Base-by-base conservation (phyloP, 768 basidiomycete genomes). In the Phaeotremella skinneri region DNA sequence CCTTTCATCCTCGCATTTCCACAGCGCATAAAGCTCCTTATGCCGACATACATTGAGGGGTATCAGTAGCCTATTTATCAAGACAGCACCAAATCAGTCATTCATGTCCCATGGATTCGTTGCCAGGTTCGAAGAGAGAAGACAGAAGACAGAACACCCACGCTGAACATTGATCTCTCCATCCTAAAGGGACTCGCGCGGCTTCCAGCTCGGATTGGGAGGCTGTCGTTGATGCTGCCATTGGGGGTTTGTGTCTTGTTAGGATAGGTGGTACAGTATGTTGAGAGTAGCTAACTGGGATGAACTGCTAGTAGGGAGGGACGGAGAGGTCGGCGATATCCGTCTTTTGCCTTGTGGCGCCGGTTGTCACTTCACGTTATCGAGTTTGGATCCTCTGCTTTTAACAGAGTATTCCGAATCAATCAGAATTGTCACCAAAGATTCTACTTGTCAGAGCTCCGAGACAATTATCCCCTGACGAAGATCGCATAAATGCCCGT, bases 1-100 rank as follows among this genome's bases (percentile, higher is more conserved):
- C 90, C 89, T 81, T 79, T 94, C 88, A 65, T 91, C 85, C 75
- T 91, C 88, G 76, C 91, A 94, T 65, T 92, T 86, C 91, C 91
- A 96, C n/a, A 89, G 87, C 69, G 89, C 77, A 76, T 91, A 96
- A 52, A 79, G 79, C 50, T 84, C 84, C 71, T 89, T 81, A 76
- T 83, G 85, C 67, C 91, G 85, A 78, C 91, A 96, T 62, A 85
- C 79, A 73, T 96, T 94, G 59, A 96, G 80, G 21, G 91, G 91
- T 51, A 96, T 83, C 63, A 94, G 80, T 26, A 93, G 81, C 55
- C 91, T 96, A 68, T 37, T n/a, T 42, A 11, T 17, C 34, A 66
- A 39, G 55, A 52, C 11, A n/a, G 27, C 16, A 45, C 17, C 16
- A 25, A 21, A 32, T 23, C 29, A 21, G 3, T 13, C 21, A 48